These are phyloP conservation scores for Chrysoporthe puriensis DNA, from an alignment of 2,329 filamentous ascomycete species.

Conservation along the genomic window DNA sequence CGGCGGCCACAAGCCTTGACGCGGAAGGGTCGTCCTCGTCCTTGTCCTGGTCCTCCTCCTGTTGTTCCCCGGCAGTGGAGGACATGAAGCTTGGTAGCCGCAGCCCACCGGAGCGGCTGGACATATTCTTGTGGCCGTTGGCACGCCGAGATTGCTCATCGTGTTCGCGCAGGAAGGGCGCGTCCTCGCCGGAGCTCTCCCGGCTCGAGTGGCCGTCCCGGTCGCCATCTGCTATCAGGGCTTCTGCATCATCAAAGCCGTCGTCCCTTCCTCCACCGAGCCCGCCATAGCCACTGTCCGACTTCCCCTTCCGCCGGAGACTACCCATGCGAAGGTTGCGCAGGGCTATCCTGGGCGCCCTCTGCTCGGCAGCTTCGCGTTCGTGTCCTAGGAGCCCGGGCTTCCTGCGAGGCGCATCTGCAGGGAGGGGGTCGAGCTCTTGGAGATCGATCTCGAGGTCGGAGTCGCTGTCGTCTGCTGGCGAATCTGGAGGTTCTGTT, in stretches of 20 bases:
- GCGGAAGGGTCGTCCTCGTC: constrained; percentile 67
- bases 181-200: constrained; percentile 68
- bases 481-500: constrained; percentile 67
- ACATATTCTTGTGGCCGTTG: constrained; percentile 46
- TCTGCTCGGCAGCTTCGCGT: constrained; percentile 48
- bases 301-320: constrained; percentile 59
- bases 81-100: constrained; percentile 72
- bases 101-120: constrained; percentile 53
- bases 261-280: constrained; percentile 60
- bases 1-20: constrained; percentile 76
- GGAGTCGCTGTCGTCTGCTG: constrained; percentile 72
- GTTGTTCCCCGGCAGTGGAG: constrained; percentile 40
- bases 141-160: constrained; percentile 39
- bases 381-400: constrained; percentile 52
- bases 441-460: constrained; percentile 78
- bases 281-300: constrained; percentile 62
- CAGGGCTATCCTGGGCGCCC: constrained; percentile 68
- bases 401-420: constrained; percentile 35
- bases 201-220: constrained; percentile 42
- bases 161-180: constrained; percentile 66
- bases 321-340: constrained; percentile 71
- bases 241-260: constrained; percentile 67
- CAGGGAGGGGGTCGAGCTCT: constrained; percentile 70
- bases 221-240: constrained; percentile 67
- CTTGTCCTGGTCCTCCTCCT: constrained; percentile 53